A percentile compares a stretch with the other conserved stretches of the same genome.
These are phyloP conservation scores for Rhizopus stolonifer DNA, from an alignment of 371 early-diverging fungal species.

Conservation along the genomic window DNA sequence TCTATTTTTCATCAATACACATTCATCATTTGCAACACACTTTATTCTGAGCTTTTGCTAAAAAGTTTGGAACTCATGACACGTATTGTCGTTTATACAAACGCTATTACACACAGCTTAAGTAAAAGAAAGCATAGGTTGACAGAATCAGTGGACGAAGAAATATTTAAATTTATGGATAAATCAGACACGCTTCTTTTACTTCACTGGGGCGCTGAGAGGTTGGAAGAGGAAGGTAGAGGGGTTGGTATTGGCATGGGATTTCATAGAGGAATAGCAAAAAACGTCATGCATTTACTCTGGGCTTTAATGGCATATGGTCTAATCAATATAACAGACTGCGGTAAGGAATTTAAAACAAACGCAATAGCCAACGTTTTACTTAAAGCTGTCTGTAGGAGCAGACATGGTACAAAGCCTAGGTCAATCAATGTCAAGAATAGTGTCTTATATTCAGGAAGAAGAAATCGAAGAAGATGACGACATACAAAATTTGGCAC, in stretches of 20 bases:
- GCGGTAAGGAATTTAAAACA: slow-evolving; percentile 33
- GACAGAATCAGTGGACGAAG: slow-evolving; percentile 1
- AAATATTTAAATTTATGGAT: slow-evolving; percentile 18
- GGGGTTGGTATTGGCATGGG: slow-evolving; percentile 49
- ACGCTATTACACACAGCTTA: slow-evolving; percentile 34
- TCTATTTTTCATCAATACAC: slow-evolving; percentile 42
- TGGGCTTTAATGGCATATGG: slow-evolving; percentile 45
- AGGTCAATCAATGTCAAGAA: slow-evolving; percentile 36
- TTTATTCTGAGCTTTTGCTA: slow-evolving; percentile 35
- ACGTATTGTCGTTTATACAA: slow-evolving; percentile 37
- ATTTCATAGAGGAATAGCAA: slow-evolving; percentile 42
- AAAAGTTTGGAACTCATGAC: slow-evolving; percentile 35
- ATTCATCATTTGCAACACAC: slow-evolving; percentile 39
- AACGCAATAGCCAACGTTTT: no score
- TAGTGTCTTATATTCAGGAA: slow-evolving; percentile 44
- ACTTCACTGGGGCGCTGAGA: slow-evolving; percentile 40
- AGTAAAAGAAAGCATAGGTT: slow-evolving; percentile 13
- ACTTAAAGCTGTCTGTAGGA: slow-evolving; percentile 5
- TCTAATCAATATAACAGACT: slow-evolving; percentile 29
- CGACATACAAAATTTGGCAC: slow-evolving; percentile 42
- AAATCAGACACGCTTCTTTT: slow-evolving; percentile 31
- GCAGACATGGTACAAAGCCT: slow-evolving; percentile 29
- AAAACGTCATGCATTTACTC: slow-evolving; percentile 44
- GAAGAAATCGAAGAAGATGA: slow-evolving; percentile 42
- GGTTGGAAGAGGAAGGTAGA: slow-evolving; percentile 44